Evolutionary conservation across 2,329 filamentous ascomycete genomes (phyloP), one percentile per base, ranked within the genome.

Genomic region (Trichoderma sp.): DNA sequence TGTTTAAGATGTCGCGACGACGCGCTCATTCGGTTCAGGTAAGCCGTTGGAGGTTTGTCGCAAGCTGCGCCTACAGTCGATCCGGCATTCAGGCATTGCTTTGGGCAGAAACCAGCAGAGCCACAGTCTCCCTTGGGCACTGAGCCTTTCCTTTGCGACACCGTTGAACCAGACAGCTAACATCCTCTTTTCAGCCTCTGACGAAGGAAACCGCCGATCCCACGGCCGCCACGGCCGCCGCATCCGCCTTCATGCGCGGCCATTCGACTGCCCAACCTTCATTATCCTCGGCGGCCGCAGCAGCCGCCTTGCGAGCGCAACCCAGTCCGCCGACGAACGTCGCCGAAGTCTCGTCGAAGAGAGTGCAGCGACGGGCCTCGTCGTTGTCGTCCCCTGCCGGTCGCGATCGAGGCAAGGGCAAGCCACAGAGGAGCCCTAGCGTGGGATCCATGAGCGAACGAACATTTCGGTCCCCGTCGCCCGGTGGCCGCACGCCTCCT

Each of bases 381-480:
- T 96, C 93, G 0, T 78, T 85, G 48, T 91, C 91, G 1, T 94
- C 92, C 5, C 80, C 85, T 55, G 82, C 81, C 43, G 86, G 83
- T 68, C 78, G 77, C 56, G 77, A 79, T 45, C 71, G 77, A 52
- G 73, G 78, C 62, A 74, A 78, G 66, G 70, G 77, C 69, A 79
- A 80, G 60, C 79, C 93, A 67, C 83, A 88, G 67, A 83, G 91
- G 72, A 82, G 84, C 44, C 84, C 82, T 63, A 96, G 93, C 77
- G 85, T 85, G 30, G 85, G 88, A 24, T 97, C 93, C 57, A 96
- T 98, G 93, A 89, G 87, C 34, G 91, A 94, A 75, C 87, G 94
- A 65, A 93, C 92, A 0, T 97, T 97, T 76, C 88, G 93, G 70
- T 90, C 90, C 14, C 87, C 88, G 3, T 96, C 89, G 4, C 91